phyloP scores from a whole-genome alignment of 495 filamentous ascomycete species.

The Pseudomonodictys pantanalensis region DNA sequence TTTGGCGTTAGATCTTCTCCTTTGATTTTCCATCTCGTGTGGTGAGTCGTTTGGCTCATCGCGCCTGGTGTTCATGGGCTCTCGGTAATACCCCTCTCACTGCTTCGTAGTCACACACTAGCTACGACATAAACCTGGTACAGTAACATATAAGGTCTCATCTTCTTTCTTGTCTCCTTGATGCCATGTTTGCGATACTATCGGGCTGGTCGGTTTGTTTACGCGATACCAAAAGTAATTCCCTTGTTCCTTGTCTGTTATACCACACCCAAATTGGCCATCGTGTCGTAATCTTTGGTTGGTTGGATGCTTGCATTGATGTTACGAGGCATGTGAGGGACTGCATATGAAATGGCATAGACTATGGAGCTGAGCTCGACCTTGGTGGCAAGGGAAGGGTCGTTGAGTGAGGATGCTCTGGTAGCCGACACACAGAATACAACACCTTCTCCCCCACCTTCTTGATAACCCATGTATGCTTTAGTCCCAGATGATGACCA shows the following conservation, averaged over 20 bases:
- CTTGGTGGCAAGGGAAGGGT: no score
- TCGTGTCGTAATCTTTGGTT: no score
- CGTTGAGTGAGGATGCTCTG: not conserved
- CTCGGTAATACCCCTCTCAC: constrained; percentile 6
- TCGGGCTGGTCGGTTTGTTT: no score
- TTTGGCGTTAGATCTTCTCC: constrained; percentile 7
- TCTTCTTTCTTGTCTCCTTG: not conserved
- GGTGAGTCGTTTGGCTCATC: not conserved
- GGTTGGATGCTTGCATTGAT: no score
- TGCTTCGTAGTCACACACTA: not conserved
- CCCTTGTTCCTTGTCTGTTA: no score
- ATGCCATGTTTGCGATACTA: no score
- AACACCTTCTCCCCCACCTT: not conserved
- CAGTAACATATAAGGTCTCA: not conserved
- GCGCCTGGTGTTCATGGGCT: not conserved
- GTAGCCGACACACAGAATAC: constrained; percentile 5
- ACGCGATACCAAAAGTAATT: no score
- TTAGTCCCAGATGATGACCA: no score
- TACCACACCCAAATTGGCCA: no score
- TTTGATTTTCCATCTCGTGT: not conserved
- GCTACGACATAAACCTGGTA: not conserved
- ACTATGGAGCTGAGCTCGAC: no score
- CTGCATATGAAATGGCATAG: not conserved
- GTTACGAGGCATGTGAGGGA: no score
- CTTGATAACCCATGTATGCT: no score